These are phyloP conservation scores for Xanthoconium stramineum DNA, from an alignment of 768 basidiomycete genomes.

Conservation along the genomic window DNA sequence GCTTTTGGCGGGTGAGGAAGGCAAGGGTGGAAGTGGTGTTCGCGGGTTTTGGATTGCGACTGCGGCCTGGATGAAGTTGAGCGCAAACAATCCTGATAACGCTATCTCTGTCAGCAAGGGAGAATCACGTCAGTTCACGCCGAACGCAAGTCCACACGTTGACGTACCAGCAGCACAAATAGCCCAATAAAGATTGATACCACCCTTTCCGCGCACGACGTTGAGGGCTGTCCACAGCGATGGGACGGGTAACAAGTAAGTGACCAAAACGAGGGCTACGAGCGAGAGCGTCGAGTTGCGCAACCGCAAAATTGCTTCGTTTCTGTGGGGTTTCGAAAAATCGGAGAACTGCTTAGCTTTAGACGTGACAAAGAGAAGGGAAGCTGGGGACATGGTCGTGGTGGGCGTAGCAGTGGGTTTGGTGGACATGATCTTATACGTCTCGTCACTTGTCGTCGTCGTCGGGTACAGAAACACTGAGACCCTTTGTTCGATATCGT, in stretches of 20 bases:
- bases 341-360: conserved; percentile 19
- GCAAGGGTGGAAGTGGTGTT: conserved; percentile 27
- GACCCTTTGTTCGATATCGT: not conserved
- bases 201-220: conserved; percentile 24
- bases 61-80: conserved; percentile 36
- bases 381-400: conserved; percentile 19
- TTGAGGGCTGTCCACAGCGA: conserved; percentile 34
- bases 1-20: conserved; percentile 21
- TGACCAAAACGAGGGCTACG: conserved; percentile 31
- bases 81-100: conserved; percentile 27
- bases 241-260: conserved; percentile 37
- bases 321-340: conserved; percentile 34
- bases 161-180: conserved; percentile 32
- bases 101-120: conserved; percentile 25
- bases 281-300: conserved; percentile 38
- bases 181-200: conserved; percentile 14
- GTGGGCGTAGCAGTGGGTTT: conserved; percentile 1
- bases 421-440: conserved; percentile 9
- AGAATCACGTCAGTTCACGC: not conserved
- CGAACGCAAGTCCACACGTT: not conserved
- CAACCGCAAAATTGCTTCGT: conserved; percentile 37
- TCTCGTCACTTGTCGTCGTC: not conserved
- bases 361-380: conserved; percentile 23
- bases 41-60: conserved; percentile 37
- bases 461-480: too few relatives aligned